A percentile compares a stretch with the other conserved stretches of the same genome.
Evolutionary conservation across 768 basidiomycete genomes (phyloP).

Genomic region (Boletus pseudo-olivaceus): DNA sequence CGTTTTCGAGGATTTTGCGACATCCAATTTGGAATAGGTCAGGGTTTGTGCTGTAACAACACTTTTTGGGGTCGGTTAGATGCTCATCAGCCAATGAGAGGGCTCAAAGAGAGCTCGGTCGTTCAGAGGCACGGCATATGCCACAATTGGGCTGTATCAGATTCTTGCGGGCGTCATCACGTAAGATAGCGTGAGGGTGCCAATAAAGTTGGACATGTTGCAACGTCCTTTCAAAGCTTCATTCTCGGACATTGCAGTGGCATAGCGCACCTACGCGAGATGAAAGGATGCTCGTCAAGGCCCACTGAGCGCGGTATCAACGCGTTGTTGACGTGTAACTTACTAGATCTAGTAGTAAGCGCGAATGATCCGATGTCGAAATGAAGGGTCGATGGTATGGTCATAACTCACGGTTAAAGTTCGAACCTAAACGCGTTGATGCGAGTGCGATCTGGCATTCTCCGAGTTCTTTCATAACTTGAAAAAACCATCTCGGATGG

Average conservation of each 20-base stretch:
- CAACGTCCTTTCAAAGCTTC: not conserved
- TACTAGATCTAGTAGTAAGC: not conserved
- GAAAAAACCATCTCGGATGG: not conserved
- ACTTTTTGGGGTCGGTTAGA: no score
- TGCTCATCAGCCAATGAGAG: no score
- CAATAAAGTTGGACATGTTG: not conserved
- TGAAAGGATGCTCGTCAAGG: not conserved
- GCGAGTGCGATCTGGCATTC: not conserved
- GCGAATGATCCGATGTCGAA: not conserved
- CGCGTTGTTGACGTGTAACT: not conserved
- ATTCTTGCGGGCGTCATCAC: not conserved
- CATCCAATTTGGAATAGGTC: no score
- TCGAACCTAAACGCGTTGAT: not conserved
- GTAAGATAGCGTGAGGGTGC: not conserved
- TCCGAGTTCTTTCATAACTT: not conserved
- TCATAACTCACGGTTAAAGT: no score
- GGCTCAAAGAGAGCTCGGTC: not conserved
- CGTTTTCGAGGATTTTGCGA: no score
- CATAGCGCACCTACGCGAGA: not conserved
- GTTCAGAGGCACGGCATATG: not conserved
- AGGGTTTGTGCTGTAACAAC: no score
- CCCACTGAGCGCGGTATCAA: not conserved
- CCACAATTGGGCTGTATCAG: not conserved
- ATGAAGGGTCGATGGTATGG: not conserved
- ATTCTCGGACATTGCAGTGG: not conserved